Base-by-base conservation (phyloP, 2,329 filamentous ascomycete genomes). In the Aspergillus hortae region DNA sequence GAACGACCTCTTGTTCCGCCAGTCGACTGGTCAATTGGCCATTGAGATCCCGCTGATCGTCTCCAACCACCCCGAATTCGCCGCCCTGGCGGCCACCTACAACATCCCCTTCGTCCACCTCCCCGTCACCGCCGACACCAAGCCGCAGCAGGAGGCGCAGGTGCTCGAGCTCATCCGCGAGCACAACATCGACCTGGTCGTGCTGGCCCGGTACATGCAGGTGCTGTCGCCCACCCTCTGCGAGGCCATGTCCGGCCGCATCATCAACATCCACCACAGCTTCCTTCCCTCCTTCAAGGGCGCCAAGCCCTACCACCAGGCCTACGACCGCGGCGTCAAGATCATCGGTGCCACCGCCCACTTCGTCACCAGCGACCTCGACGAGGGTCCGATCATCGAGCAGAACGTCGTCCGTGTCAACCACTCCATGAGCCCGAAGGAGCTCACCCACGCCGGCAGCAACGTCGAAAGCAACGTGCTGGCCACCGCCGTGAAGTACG, bases 251-350 rank as follows among this genome's bases (percentile, higher is more conserved):
- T 87, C 84, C 46, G 89, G 89, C 53, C 85, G 84, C 68, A 94
- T 94, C 75, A 92, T 94, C 86, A 94, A 94, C 76, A 92, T 94
- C 72, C 89, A 94, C 75, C 89, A 94, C 76, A 87, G 83, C 61
- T 94, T 94, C 82, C 71, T 94, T 79, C 89, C 89, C 0, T 86
- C 82, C 9, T 94, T 94, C 82, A 94, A 94, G 80, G 89, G 89
- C 55, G 89, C 89, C 27, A 90, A 90, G 74, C 89, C 89, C 3
- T 94, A 94, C 73, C 89, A 92, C 72, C 89, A 94, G 77, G 89
- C 89, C 6, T 92, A 88, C 67, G 89, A 92, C 57, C 83, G 89
- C 25, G 89, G 89, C 54, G 89, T 94, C 59, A 94, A 94, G 81
- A 92, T 94, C 61, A 91, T 92, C 52, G 89, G 89, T 53, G 89